Base-by-base conservation (phyloP, 495 filamentous ascomycete species). In the Aspergillus conjunctus region DNA sequence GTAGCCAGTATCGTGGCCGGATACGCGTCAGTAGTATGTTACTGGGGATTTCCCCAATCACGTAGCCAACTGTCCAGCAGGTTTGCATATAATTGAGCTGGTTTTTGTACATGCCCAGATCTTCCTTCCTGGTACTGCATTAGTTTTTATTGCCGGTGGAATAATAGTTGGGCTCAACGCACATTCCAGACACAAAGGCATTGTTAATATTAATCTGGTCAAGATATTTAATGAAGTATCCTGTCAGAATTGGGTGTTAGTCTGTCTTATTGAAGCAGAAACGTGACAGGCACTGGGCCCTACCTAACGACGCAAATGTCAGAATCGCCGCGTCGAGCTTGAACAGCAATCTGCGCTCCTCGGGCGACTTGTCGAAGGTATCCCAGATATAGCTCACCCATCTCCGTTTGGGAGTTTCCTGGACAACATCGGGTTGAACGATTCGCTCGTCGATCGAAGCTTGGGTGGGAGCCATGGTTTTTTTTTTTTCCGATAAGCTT, bases 61-160 rank as follows among this genome's bases (percentile, higher is more conserved):
- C 80, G 60, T 87, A 85, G n/a, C 86, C 87, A n/a, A 87, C 80
- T 0, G 85, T 88, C 81, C 83, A 89, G 55, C 73, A 79, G 5
- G 81, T 79, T 49, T 77, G 75, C 74, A 84, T 77, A 54, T 76
- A 74, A 61, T 76, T 78, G 1, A 79, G 67, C 63, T 89, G 64
- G 46, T 83, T 86, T 15, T 80, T 79, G 52, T 81, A 80, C 20
- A 89, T 65, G 20, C 76, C 73, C 12, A 88, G 66, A 49, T 87
- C 83, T 64, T 88, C 85, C 62, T 87, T 84, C 85, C 86, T 87
- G 22, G 11, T 32, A 11, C 51, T 51, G n/a, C n/a, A 49, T 45
- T 10, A 37, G 51, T 2, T 41, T 11, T n/a, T 11, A 11, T 11
- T 41, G 6, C 15, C 11, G 11, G 37, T 14, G 11, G 37, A 41